phyloP scores from a whole-genome alignment of 2,329 filamentous ascomycete genomes.

The Aspergillus arachidicola region DNA sequence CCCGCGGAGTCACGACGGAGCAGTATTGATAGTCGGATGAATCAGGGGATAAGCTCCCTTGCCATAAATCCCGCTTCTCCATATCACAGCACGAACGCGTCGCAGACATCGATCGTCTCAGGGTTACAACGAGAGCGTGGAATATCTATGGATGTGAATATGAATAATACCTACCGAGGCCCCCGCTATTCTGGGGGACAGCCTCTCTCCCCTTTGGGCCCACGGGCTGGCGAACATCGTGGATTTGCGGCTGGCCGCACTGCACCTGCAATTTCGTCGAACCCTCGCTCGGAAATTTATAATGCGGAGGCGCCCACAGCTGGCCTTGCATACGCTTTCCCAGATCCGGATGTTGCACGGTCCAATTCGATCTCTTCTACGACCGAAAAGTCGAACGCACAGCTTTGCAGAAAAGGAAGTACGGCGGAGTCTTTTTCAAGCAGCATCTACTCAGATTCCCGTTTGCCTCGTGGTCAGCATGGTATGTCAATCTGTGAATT shows the following conservation, averaged over 20 bases:
- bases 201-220: constrained; percentile 45
- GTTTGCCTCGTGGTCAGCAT: constrained; percentile 51
- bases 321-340: constrained; percentile 55
- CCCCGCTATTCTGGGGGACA: constrained; percentile 44
- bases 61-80: constrained; percentile 51
- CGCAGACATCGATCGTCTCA: constrained; percentile 49
- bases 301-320: constrained; percentile 53
- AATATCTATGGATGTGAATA: constrained; percentile 42
- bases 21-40: constrained; percentile 53
- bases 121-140: constrained; percentile 46
- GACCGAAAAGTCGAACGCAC: constrained; percentile 34
- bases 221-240: constrained; percentile 43
- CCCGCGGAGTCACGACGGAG: constrained; percentile 51
- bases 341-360: constrained; percentile 49
- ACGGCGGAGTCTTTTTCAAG: constrained; percentile 50
- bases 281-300: constrained; percentile 53
- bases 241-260: constrained; percentile 49
- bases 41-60: constrained; percentile 51
- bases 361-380: constrained; percentile 40
- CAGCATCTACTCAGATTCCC: constrained; percentile 50
- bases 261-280: constrained; percentile 52
- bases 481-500: constrained; percentile 36
- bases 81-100: constrained; percentile 51
- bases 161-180: constrained; percentile 39
- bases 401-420: constrained; percentile 50